Evolutionary conservation across 129 eudicot genomes (phyloP).

Genomic region (Tanacetum coccineum): DNA sequence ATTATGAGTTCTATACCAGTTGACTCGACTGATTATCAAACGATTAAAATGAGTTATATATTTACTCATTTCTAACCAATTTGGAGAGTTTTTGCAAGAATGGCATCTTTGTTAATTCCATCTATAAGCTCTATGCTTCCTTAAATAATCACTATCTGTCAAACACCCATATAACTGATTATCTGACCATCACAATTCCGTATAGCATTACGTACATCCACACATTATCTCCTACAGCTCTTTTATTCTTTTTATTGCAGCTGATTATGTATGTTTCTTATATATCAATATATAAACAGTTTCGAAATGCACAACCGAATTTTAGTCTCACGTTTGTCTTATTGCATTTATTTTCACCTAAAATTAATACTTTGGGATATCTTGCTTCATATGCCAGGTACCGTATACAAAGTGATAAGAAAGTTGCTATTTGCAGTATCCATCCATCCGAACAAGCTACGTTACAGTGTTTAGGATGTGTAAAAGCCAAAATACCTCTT

Average conservation of each 20-base stretch:
- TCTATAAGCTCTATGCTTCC: no score
- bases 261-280: neutral
- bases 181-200: no score
- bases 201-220: neutral
- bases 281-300: neutral
- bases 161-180: no score
- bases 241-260: neutral
- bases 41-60: no score
- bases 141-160: no score
- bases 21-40: no score
- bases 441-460: slow-evolving; percentile 99
- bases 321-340: neutral
- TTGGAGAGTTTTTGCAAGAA: no score
- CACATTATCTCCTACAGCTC: neutral
- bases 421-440: slow-evolving; percentile 80
- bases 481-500: slow-evolving; percentile 81
- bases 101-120: no score
- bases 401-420: slow-evolving; percentile 85
- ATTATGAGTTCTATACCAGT: no score
- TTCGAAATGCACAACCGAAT: neutral
- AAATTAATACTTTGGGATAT: neutral
- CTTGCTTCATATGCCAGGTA: slow-evolving; percentile 51
- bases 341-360: neutral
- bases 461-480: slow-evolving; percentile 85
- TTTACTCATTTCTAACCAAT: no score